Base-by-base conservation (phyloP, 106 monocot genomes). In the Allium sativum region DNA sequence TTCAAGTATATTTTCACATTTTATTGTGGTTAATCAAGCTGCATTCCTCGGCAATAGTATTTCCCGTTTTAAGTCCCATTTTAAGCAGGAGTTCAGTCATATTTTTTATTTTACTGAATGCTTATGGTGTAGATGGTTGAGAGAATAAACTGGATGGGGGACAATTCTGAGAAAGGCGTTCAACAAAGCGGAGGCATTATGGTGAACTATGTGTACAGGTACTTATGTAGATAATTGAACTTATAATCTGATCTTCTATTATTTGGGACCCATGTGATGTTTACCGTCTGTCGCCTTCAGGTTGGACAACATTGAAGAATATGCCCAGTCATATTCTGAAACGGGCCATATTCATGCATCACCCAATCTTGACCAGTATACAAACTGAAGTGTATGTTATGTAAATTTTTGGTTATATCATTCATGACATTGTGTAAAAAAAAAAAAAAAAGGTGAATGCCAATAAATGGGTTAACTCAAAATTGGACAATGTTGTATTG, bases 171-270 rank as follows among this genome's bases (percentile, higher is more conserved):
- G 45, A 91, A 83, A 47, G 90, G 90, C 50, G 72, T 86, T 41
- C 48, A 58, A 18, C 82, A 90, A 64, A 90, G 90, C 71, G 82
- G 75, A 62, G 86, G 90, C 16, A 86, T 90, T 55, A 90, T 90
- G 90, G 86, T 90, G 40, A 90, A 90, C 66, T 90, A 90, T 63
- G 70, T 90, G 7, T 90, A 90, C 72, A 86, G 82, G 90, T 86
- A 74, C 41, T 31, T 45, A 50, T 42, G 9, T 13, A 21, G 21
- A 31, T 8, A 18, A 7, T 44, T 57, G 10, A 55, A 18, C 4
- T 61, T 58, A 10, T 51, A 12, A 44, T 16, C 21, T 17, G 16
- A 10, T 50, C 42, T 68, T 47, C 46, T 13, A 21, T 62, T 12
- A 48, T 48, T 18, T 65, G 21, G 31, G 31, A 52, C 22, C 7